These are phyloP conservation scores for Dysphania ambrosioides DNA, from an alignment of 148 eudicot genomes.

Conservation along the genomic window DNA sequence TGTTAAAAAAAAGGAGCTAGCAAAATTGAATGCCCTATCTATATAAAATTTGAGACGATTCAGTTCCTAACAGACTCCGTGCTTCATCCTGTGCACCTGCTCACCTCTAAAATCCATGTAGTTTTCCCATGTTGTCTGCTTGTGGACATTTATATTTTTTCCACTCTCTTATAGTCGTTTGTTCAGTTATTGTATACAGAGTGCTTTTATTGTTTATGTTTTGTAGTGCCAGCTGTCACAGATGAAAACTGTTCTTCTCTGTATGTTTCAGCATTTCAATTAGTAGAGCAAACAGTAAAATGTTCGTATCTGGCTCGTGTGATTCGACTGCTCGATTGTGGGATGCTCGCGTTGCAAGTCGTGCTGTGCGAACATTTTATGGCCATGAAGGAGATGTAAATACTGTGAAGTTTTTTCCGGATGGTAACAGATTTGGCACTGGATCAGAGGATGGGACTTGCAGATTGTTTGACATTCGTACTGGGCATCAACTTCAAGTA, in stretches of 20 bases:
- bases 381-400: slow-evolving; percentile 95
- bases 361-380: slow-evolving; percentile 85
- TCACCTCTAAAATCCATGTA: background rate
- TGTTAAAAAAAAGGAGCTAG: background rate
- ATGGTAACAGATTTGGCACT: slow-evolving; percentile 96
- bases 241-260: slow-evolving; percentile 8
- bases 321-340: slow-evolving; percentile 89
- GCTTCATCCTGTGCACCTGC: background rate
- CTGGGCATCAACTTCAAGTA: slow-evolving; percentile 95
- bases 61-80: background rate
- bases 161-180: background rate
- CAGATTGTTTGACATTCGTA: slow-evolving; percentile 85
- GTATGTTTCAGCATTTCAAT: slow-evolving; percentile 68
- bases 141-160: background rate
- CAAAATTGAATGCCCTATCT: background rate
- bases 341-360: slow-evolving; percentile 98
- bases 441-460: slow-evolving; percentile 97
- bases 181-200: background rate
- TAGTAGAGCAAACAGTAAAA: slow-evolving; percentile 59
- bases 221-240: background rate
- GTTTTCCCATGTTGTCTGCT: background rate
- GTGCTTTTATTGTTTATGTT: background rate
- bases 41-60: background rate
- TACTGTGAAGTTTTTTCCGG: slow-evolving; percentile 92
- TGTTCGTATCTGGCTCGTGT: slow-evolving; percentile 94